Conservation (phyloP, 164 flowering plant species). For the Vitis rupestris region DNA sequence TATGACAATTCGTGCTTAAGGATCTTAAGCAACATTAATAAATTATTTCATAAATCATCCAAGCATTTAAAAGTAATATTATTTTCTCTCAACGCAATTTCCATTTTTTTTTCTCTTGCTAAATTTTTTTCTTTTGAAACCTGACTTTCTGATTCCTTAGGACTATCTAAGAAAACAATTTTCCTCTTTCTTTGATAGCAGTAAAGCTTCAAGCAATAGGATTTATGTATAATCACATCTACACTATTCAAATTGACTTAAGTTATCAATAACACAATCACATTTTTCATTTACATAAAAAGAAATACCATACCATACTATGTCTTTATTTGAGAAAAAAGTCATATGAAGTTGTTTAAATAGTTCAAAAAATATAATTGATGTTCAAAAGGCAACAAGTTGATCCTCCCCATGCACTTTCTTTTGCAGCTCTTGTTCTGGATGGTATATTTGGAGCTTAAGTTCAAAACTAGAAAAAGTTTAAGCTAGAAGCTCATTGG, state of each 20-base stretch:
- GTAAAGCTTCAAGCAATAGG: constrained; percentile 25
- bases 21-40: no score
- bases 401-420: constrained; percentile 22
- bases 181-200: constrained; percentile 47
- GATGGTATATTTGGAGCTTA: constrained; percentile 20
- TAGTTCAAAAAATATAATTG: constrained; percentile 23
- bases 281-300: constrained; percentile 10
- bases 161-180: constrained; percentile 22
- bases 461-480: constrained; percentile 14
- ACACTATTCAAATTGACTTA: constrained; percentile 9
- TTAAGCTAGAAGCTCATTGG: constrained; percentile 1
- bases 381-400: constrained; percentile 17
- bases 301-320: constrained; percentile 20
- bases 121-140: constrained; percentile 39
- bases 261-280: constrained; percentile 14
- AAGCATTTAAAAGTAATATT: constrained; percentile 38
- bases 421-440: constrained; percentile 28
- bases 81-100: constrained; percentile 33
- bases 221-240: constrained; percentile 15
- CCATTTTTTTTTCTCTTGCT: constrained; percentile 42
- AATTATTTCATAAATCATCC: constrained; percentile 48
- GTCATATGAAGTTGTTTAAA: constrained; percentile 34
- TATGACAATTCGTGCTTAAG: constrained; percentile 52
- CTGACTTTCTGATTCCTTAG: constrained; percentile 36
- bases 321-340: constrained; percentile 29